Percentiles rank a stretch among this genome's conserved stretches.
Evolutionary conservation across 805 yeast genomes (phyloP).

Genomic region (Saturnispora diversa): DNA sequence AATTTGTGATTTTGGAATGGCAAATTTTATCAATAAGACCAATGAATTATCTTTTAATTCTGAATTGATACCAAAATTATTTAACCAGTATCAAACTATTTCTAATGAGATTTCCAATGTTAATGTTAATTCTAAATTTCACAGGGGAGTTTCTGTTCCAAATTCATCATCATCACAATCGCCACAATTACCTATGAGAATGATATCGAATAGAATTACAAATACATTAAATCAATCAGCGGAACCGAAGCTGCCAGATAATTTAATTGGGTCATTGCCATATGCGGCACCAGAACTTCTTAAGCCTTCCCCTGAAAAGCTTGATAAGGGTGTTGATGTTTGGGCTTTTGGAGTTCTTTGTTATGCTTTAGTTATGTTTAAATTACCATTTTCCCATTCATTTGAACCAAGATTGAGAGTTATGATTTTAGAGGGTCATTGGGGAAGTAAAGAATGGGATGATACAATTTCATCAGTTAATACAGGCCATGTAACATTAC

Average conservation of each 20-base stretch:
- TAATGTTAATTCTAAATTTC: background rate
- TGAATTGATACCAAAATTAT: background rate
- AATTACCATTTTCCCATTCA: conserved; percentile 76
- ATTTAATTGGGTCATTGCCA: conserved; percentile 73
- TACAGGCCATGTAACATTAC: background rate
- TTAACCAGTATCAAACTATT: conserved; percentile 1
- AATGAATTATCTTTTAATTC: background rate
- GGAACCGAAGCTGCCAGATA: conserved; percentile 8
- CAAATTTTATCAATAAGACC: conserved; percentile 22
- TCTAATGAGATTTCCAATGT: background rate
- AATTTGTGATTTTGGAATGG: conserved; percentile 89
- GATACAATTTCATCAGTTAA: conserved; percentile 1
- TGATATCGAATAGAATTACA: conserved; percentile 3
- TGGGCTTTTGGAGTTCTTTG: conserved; percentile 87
- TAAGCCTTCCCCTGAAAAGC: conserved; percentile 46
- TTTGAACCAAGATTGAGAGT: conserved; percentile 73
- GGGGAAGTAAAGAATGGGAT: conserved; percentile 13
- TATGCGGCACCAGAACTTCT: conserved; percentile 87
- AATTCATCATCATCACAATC: conserved; percentile 4
- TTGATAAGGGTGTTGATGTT: conserved; percentile 66
- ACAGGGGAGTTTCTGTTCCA: background rate
- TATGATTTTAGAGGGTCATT: conserved; percentile 57
- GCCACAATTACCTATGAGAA: conserved; percentile 3
- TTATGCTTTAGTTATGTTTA: conserved; percentile 66
- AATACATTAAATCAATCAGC: conserved; percentile 1